phyloP scores from a whole-genome alignment of 228 moss, liverwort and hornwort genomes.

The Sphagnum magellanicum region DNA sequence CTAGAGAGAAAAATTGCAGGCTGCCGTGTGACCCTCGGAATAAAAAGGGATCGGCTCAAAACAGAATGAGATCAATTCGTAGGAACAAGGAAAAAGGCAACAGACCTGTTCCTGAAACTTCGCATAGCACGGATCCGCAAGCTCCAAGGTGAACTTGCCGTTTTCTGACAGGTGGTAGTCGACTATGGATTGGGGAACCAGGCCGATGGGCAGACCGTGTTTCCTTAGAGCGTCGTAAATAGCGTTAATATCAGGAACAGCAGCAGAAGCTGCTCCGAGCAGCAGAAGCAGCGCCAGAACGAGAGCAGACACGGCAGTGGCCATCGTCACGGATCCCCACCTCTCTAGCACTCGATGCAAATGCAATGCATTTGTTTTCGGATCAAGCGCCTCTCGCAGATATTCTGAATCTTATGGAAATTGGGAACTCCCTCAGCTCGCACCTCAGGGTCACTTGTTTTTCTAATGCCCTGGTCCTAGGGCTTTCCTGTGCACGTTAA shows the following conservation, averaged over 20 bases:
- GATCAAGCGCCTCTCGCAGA: too few species aligned
- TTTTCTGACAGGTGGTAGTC: conserved; percentile 42
- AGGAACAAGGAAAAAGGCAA: not conserved
- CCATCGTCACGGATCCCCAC: too few species aligned
- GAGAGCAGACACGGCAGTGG: too few species aligned
- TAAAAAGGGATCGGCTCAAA: not conserved
- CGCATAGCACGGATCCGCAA: conserved; percentile 48
- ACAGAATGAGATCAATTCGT: not conserved
- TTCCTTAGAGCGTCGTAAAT: conserved; percentile 66
- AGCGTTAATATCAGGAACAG: not conserved
- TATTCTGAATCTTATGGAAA: too few species aligned
- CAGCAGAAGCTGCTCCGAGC: too few species aligned
- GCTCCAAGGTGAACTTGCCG: conserved; percentile 54
- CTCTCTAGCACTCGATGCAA: too few species aligned
- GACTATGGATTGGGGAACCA: conserved; percentile 60
- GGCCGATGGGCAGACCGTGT: conserved; percentile 71
- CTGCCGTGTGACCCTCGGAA: not conserved
- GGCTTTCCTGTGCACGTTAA: too few species aligned
- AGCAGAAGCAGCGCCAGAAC: too few species aligned
- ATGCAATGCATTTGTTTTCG: too few species aligned
- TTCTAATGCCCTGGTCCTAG: too few species aligned
- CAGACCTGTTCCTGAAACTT: conserved; percentile 58
- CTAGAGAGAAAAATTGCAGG: not conserved
- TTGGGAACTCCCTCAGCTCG: too few species aligned
- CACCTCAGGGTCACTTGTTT: too few species aligned